Percentiles rank a stretch among this genome's conserved stretches.
Conservation (phyloP, 2,329 filamentous ascomycete genomes). For the Colletotrichum lentis region DNA sequence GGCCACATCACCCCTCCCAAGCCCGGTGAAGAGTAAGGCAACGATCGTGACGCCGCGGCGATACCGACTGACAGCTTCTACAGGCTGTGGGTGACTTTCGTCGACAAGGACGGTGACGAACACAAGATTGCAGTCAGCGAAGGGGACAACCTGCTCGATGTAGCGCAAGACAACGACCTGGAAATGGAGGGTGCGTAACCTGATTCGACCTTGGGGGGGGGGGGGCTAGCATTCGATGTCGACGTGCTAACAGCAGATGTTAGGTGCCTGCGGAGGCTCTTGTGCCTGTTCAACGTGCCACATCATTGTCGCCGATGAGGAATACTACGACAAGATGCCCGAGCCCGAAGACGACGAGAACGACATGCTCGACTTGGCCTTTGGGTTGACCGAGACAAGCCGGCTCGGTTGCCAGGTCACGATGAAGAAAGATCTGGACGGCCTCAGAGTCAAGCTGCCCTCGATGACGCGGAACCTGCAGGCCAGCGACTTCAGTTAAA, state of each 20-base stretch:
- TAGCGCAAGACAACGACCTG: slow-evolving; percentile 91
- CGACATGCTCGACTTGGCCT: slow-evolving; percentile 90
- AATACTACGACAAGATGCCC: slow-evolving; percentile 78
- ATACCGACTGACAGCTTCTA: slow-evolving; percentile 15
- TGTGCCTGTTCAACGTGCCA: slow-evolving; percentile 95
- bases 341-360: slow-evolving; percentile 84
- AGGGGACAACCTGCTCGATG: slow-evolving; percentile 93
- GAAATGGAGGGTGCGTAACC: slow-evolving; percentile 86
- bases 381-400: slow-evolving; percentile 86
- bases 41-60: slow-evolving; percentile 25
- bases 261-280: slow-evolving; percentile 87
- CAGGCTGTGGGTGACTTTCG: slow-evolving; percentile 87
- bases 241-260: slow-evolving; percentile 40
- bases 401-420: slow-evolving; percentile 87
- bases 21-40: slow-evolving; percentile 86
- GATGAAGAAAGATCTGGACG: slow-evolving; percentile 91
- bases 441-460: slow-evolving; percentile 83
- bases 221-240: too few relatives aligned
- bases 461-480: slow-evolving; percentile 96
- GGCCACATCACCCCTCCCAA: slow-evolving; percentile 85
- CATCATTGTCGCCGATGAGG: slow-evolving; percentile 79
- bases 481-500: slow-evolving; percentile 81
- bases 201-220: neutral
- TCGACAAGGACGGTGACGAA: slow-evolving; percentile 85
- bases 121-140: slow-evolving; percentile 81